These are phyloP conservation scores for Chalaropsis ovoidea DNA, from an alignment of 2,329 filamentous ascomycete genomes.

Conservation along the genomic window DNA sequence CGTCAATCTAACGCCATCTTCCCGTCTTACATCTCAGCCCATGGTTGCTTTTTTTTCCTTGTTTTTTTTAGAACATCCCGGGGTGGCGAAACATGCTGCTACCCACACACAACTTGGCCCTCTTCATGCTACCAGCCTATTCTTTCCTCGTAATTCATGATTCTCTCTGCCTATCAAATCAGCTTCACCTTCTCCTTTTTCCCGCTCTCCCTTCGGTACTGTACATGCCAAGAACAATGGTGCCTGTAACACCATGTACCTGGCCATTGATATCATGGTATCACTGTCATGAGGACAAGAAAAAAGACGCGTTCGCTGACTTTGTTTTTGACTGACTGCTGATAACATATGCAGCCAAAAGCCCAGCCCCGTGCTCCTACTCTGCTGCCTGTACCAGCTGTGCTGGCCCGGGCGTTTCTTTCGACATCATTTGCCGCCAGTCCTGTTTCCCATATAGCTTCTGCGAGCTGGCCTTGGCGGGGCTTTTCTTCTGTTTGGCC, in stretches of 20 bases:
- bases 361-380: not conserved
- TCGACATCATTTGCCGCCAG: not conserved
- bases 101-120: not conserved
- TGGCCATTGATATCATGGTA: not conserved
- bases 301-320: not conserved
- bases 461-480: not conserved
- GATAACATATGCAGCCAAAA: not conserved
- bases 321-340: not conserved
- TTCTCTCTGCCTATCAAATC: not conserved
- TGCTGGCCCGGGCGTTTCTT: not conserved
- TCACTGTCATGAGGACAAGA: not conserved
- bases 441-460: not conserved
- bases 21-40: not conserved
- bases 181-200: not conserved
- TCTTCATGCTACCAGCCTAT: constrained; percentile 6
- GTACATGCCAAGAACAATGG: constrained; percentile 2
- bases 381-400: not conserved
- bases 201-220: not conserved
- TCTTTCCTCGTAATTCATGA: not conserved
- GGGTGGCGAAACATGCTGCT: not conserved
- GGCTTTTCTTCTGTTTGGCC: too few relatives aligned
- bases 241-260: not conserved
- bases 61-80: constrained; percentile 1
- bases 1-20: not conserved
- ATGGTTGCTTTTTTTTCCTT: not conserved